phyloP scores from a whole-genome alignment of 345 rosid species.

The Heritiera fomes region DNA sequence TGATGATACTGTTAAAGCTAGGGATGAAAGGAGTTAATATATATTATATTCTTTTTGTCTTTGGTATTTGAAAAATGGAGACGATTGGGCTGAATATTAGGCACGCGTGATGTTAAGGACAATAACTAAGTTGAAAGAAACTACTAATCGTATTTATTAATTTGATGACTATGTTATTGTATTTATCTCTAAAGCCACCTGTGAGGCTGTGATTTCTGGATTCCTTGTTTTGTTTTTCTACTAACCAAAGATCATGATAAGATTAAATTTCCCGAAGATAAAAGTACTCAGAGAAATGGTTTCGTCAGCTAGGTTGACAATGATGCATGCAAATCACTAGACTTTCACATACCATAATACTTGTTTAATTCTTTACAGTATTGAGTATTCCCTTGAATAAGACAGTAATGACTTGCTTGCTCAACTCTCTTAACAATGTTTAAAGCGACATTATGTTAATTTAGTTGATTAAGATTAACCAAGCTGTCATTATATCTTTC shows the following conservation, averaged over 20 bases:
- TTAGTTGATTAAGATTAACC: not conserved
- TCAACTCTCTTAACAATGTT: too few relatives aligned
- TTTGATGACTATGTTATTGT: not conserved
- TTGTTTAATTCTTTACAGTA: not conserved
- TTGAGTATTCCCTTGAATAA: conserved; percentile 21
- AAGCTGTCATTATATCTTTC: not conserved
- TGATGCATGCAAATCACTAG: conserved; percentile 23
- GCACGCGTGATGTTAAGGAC: not conserved
- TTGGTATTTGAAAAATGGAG: not conserved
- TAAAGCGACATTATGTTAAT: not conserved
- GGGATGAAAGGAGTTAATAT: too few relatives aligned
- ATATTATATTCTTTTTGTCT: too few relatives aligned
- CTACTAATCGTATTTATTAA: not conserved
- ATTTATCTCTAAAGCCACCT: conserved; percentile 11
- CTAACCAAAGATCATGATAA: not conserved
- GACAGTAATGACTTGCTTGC: conserved; percentile 20
- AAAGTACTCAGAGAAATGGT: not conserved
- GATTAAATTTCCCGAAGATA: not conserved
- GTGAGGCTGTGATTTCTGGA: not conserved
- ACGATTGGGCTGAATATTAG: not conserved
- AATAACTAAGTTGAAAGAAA: not conserved
- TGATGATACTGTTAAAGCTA: too few relatives aligned
- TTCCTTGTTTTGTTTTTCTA: not conserved
- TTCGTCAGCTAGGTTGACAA: conserved; percentile 35
- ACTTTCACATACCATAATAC: conserved; percentile 14